Base-by-base conservation (phyloP, 352 stramenopile species). In the Phytophthora sp. region DNA sequence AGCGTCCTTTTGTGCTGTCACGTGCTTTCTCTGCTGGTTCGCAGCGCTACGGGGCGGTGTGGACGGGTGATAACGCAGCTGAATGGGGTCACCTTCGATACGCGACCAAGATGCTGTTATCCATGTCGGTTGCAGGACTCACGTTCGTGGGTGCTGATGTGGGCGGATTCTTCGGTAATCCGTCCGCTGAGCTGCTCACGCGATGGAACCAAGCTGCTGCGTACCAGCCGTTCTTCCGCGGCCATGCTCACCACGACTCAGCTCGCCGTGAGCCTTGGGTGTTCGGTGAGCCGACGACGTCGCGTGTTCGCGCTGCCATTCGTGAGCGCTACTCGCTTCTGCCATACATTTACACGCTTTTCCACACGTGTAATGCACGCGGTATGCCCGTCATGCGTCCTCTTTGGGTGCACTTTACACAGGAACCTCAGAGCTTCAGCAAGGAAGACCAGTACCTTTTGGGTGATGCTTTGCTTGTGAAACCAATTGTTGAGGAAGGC, bases 191-290 rank as follows among this genome's bases (percentile, higher is more conserved):
- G 75, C 82, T 99, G 30, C 94, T 99, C 73, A 98, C 92, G 36
- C 83, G 96, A 35, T 99, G 96, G 95, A 98, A 98, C 77, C 86
- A 99, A 74, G 93, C 95, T 6, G 98, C 93, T 35, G 86, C 91
- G 1, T 99, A 98, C 73, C 94, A 98, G 71, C 98, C 98, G 7
- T 99, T 99, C 84, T 99, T 99, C 80, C 86, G 98, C 12, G 96
- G 89, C 45, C 98, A 99, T 80, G 98, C 98, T 26, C 98, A 99
- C 77, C 97, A 99, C 73, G 98, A 99, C 82, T 97, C 96, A n/a
- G 97, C 98, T 75, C 79, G 98, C 49, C 80, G 97, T 54, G 98
- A 99, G 79, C 98, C 98, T 21, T 99, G 97, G 97, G 84, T 99
- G 46, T 99, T 99, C 77, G 97, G 95, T 21, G 94, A 99, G 39